phyloP scores from a whole-genome alignment of 202 grass and related monocot species.

The Dendrocalamus latiflorus region DNA sequence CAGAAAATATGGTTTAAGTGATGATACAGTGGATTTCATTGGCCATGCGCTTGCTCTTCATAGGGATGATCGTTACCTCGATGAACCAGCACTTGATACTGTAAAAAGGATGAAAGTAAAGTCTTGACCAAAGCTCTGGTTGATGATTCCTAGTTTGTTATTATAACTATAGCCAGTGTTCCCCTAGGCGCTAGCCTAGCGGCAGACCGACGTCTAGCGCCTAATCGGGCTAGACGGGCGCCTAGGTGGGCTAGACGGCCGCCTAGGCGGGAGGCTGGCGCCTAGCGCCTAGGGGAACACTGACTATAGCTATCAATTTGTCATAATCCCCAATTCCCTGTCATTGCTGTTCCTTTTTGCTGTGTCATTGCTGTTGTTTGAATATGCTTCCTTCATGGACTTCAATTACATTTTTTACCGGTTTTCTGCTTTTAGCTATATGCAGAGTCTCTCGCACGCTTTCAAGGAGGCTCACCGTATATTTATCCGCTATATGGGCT shows the following conservation, averaged over 20 bases:
- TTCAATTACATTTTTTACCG: slow-evolving; percentile 16
- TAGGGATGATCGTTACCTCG: slow-evolving; percentile 59
- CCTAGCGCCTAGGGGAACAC: no score
- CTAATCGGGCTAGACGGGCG: no score
- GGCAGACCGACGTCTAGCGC: no score
- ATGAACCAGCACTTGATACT: slow-evolving; percentile 79
- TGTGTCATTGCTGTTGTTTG: slow-evolving; percentile 1
- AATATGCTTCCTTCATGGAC: not conserved
- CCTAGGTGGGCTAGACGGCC: no score
- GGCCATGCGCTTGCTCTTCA: slow-evolving; percentile 78
- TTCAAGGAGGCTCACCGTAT: slow-evolving; percentile 84
- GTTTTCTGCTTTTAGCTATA: slow-evolving; percentile 57
- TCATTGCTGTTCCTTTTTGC: not conserved
- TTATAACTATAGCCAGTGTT: not conserved
- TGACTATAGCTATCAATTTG: not conserved
- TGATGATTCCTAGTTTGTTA: slow-evolving; percentile 14
- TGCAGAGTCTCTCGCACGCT: slow-evolving; percentile 73
- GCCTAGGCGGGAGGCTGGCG: no score
- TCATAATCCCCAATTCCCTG: not conserved
- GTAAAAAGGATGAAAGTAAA: slow-evolving; percentile 82
- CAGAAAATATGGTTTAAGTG: slow-evolving; percentile 73
- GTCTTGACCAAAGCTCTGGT: slow-evolving; percentile 16
- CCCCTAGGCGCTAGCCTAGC: no score
- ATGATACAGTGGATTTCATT: slow-evolving; percentile 75
- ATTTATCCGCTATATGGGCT: slow-evolving; percentile 86